These are phyloP conservation scores for Daldinia loculata DNA, from an alignment of 495 filamentous ascomycete species.

Conservation along the genomic window DNA sequence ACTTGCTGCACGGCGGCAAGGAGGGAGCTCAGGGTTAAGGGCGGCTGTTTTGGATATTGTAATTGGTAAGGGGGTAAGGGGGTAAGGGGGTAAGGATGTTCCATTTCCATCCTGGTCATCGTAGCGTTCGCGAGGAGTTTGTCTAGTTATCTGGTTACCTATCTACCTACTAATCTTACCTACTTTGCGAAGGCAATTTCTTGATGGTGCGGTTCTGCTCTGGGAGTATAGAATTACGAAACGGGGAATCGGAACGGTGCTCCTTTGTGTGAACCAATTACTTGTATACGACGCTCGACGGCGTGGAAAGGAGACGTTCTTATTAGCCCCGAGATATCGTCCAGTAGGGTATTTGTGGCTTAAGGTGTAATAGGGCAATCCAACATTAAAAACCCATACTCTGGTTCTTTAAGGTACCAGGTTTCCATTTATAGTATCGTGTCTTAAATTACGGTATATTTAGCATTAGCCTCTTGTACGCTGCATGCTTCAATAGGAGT, in stretches of 20 bases:
- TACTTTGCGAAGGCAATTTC: background rate
- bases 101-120: background rate
- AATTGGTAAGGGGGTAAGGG: background rate
- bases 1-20: conserved; percentile 27
- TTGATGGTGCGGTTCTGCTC: background rate
- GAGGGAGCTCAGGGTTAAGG: conserved; percentile 30
- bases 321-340: conserved; percentile 2
- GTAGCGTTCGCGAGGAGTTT: conserved; percentile 3
- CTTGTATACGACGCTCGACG: background rate
- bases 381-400: background rate
- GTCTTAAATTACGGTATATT: conserved; percentile 4
- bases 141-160: background rate
- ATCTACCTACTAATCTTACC: background rate
- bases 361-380: background rate
- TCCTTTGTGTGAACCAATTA: background rate
- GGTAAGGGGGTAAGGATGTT: background rate
- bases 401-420: background rate
- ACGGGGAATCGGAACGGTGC: conserved; percentile 5
- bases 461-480: conserved; percentile 3
- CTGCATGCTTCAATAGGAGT: background rate
- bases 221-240: background rate
- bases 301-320: background rate
- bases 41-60: conserved; percentile 41
- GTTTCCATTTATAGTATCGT: conserved; percentile 2
- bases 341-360: conserved; percentile 6